Percentiles rank a stretch among this genome's conserved stretches.
phyloP scores from a whole-genome alignment of 768 basidiomycete species.

The Crepidotus variabilis region DNA sequence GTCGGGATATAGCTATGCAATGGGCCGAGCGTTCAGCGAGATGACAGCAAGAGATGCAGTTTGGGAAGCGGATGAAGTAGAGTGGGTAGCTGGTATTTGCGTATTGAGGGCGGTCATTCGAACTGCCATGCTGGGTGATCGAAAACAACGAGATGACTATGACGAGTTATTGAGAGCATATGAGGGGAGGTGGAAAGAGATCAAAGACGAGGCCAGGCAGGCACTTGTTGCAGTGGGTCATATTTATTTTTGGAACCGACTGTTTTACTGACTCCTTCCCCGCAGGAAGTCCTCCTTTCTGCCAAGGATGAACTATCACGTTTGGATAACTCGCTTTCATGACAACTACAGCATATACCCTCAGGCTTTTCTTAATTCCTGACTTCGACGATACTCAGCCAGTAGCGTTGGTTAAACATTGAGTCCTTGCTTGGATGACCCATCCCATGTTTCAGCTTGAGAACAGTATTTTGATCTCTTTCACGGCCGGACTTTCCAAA shows the following conservation, averaged over 20 bases:
- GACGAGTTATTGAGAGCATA: conserved; percentile 52
- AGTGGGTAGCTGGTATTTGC: conserved; percentile 65
- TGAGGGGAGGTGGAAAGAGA: conserved; percentile 68
- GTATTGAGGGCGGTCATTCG: conserved; percentile 56
- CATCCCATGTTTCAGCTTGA: no score
- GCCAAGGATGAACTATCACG: conserved; percentile 53
- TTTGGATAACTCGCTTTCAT: conserved; percentile 28
- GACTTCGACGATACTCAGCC: background rate
- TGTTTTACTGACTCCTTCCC: background rate
- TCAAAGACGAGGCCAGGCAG: conserved; percentile 63
- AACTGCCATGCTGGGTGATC: conserved; percentile 43
- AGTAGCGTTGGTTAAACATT: no score
- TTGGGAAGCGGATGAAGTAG: conserved; percentile 64
- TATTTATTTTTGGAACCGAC: background rate
- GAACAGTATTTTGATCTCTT: no score
- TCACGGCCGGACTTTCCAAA: no score
- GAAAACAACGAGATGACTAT: conserved; percentile 47
- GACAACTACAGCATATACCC: background rate
- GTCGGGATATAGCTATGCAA: conserved; percentile 39
- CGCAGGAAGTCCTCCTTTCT: conserved; percentile 46
- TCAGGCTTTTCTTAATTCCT: background rate
- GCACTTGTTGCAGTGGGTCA: conserved; percentile 46
- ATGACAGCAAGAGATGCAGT: conserved; percentile 63
- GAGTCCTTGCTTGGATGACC: no score
- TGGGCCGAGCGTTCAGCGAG: conserved; percentile 49